Conservation (phyloP, 306 rosid genomes). For the Begonia fuchsioides region DNA sequence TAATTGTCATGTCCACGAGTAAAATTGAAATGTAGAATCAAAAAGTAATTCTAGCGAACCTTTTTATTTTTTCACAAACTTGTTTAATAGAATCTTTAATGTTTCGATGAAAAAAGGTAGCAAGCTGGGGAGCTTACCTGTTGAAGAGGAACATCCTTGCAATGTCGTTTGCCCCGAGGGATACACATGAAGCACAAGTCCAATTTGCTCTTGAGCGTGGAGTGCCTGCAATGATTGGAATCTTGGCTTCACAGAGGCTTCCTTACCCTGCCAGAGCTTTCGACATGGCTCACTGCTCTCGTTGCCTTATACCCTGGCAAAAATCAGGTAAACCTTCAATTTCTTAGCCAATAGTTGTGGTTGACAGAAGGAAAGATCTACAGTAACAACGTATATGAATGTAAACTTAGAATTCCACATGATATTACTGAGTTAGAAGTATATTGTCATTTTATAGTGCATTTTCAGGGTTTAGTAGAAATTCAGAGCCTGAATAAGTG, state of each 20-base stretch:
- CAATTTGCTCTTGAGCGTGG: slow-evolving; percentile 95
- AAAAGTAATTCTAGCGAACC: too few relatives aligned
- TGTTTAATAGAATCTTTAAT: slow-evolving; percentile 5
- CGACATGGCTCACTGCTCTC: slow-evolving; percentile 98
- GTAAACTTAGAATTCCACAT: too few relatives aligned
- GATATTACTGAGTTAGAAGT: too few relatives aligned
- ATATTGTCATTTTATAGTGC: too few relatives aligned
- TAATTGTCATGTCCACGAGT: too few relatives aligned
- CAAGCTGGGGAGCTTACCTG: slow-evolving; percentile 96
- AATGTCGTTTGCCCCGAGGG: slow-evolving; percentile 97
- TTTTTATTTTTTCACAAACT: not conserved
- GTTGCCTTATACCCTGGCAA: slow-evolving; percentile 82
- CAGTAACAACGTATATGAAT: too few relatives aligned
- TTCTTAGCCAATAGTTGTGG: too few relatives aligned
- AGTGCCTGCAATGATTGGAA: slow-evolving; percentile 96
- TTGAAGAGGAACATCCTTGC: slow-evolving; percentile 63
- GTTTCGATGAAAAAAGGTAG: slow-evolving; percentile 41
- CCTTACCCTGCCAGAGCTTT: slow-evolving; percentile 94
- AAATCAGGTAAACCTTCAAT: slow-evolving; percentile 26
- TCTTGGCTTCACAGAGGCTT: slow-evolving; percentile 67
- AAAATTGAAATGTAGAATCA: too few relatives aligned
- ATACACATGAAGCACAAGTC: slow-evolving; percentile 93
- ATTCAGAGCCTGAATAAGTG: too few relatives aligned
- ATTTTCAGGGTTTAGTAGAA: too few relatives aligned
- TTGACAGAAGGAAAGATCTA: too few relatives aligned